A percentile compares a stretch with the other conserved stretches of the same genome.
Conservation (phyloP, 768 basidiomycete species). For the Podaxis carcinomalis region DNA sequence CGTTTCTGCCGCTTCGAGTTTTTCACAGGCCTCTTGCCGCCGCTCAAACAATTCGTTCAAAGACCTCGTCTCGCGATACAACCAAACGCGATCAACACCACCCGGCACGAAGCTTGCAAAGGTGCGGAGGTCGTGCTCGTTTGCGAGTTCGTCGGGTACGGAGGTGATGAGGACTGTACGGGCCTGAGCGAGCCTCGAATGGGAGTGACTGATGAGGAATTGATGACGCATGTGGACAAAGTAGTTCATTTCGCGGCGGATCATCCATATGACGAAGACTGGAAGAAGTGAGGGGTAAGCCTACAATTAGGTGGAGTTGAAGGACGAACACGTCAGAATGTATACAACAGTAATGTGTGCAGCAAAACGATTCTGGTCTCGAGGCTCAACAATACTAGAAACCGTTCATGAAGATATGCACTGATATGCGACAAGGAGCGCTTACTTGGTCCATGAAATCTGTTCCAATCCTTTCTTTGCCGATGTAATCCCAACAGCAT, state of each 20-base stretch:
- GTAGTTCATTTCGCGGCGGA: constrained; percentile 52
- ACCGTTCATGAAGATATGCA: not conserved
- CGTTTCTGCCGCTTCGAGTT: constrained; percentile 56
- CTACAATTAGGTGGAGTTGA: not conserved
- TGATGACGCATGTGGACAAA: constrained; percentile 54
- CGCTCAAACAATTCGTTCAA: constrained; percentile 40
- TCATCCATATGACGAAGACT: constrained; percentile 61
- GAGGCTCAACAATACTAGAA: constrained; percentile 30
- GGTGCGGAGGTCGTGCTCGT: constrained; percentile 41
- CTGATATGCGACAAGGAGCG: constrained; percentile 1
- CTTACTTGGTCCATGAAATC: constrained; percentile 50
- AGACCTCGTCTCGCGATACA: constrained; percentile 48
- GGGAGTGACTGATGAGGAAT: constrained; percentile 55
- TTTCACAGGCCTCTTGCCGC: constrained; percentile 41
- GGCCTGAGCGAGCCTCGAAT: constrained; percentile 59
- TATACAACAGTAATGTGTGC: constrained; percentile 57
- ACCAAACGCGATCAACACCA: constrained; percentile 65
- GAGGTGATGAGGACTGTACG: constrained; percentile 66
- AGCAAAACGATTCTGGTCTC: constrained; percentile 40
- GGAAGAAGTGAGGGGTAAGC: constrained; percentile 4
- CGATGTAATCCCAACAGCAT: constrained; percentile 39
- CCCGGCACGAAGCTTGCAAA: constrained; percentile 67
- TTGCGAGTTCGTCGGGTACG: constrained; percentile 50
- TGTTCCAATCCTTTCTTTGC: constrained; percentile 32
- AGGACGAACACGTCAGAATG: constrained; percentile 39